phyloP scores from a whole-genome alignment of 78 protist genomes.

The Protostelium mycophagum region DNA sequence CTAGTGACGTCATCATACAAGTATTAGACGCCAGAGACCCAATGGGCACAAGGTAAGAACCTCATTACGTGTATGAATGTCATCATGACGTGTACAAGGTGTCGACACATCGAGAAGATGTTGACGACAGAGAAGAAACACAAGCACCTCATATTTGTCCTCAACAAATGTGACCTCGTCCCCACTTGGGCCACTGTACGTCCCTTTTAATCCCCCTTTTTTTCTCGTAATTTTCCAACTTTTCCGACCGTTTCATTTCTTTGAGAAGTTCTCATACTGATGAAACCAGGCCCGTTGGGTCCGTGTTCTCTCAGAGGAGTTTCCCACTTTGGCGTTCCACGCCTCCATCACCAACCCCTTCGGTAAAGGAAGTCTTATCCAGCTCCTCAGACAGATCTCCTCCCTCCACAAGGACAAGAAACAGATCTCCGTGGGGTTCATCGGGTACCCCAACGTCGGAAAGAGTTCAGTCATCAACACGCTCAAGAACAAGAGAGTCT shows the following conservation, averaged over 20 bases:
- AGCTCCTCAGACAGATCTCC: slow-evolving; percentile 87
- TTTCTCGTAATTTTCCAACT: background rate
- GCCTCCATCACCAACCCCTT: slow-evolving; percentile 94
- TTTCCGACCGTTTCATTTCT: no score
- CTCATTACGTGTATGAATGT: background rate
- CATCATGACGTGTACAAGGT: background rate
- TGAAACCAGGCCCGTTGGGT: slow-evolving; percentile 86
- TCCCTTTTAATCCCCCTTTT: background rate
- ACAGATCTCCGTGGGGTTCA: slow-evolving; percentile 94
- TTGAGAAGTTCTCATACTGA: no score
- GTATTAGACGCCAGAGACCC: slow-evolving; percentile 98
- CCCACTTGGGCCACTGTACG: slow-evolving; percentile 93
- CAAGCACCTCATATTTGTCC: slow-evolving; percentile 96
- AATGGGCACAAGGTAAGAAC: slow-evolving; percentile 90
- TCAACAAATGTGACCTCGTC: slow-evolving; percentile 98
- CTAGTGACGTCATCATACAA: slow-evolving; percentile 92
- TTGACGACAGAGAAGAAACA: slow-evolving; percentile 75
- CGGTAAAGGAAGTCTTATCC: slow-evolving; percentile 97
- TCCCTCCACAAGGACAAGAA: slow-evolving; percentile 87
- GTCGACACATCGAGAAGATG: slow-evolving; percentile 49
- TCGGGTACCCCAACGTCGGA: slow-evolving; percentile 97
- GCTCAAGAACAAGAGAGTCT: slow-evolving; percentile 74
- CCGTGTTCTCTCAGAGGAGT: slow-evolving; percentile 77
- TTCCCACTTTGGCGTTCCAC: slow-evolving; percentile 98
- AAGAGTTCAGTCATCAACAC: slow-evolving; percentile 98